A percentile compares a stretch with the other conserved stretches of the same genome.
Conservation (phyloP, 768 basidiomycete genomes). For the Clathrus columnatus region DNA sequence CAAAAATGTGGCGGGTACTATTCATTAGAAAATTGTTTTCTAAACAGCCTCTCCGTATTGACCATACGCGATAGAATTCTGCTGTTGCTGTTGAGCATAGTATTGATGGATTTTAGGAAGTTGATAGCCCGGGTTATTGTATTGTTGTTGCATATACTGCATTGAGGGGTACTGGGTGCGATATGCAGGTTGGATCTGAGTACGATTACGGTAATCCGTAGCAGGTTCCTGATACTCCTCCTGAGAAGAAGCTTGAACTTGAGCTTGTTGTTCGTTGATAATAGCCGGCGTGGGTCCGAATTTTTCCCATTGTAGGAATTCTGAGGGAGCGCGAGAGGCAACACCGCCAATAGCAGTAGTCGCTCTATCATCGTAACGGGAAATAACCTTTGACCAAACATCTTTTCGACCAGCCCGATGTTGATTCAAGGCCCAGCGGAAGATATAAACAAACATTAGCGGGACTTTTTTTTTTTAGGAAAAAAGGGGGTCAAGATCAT, state of each 20-base stretch:
- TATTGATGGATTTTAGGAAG: not conserved
- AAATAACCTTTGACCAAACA: slow-evolving; percentile 42
- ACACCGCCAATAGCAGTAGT: not conserved
- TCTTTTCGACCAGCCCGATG: slow-evolving; percentile 39
- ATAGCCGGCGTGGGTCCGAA: not conserved
- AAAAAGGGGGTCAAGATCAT: not conserved
- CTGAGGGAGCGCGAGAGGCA: not conserved
- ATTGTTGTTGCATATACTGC: not conserved
- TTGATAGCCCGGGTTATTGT: not conserved
- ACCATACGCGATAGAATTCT: not conserved
- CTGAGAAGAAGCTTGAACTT: not conserved
- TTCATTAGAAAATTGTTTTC: not conserved
- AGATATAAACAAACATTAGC: slow-evolving; percentile 30
- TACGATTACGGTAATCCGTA: not conserved
- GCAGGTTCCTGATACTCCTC: not conserved
- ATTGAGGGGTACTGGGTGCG: not conserved
- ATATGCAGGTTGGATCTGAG: not conserved
- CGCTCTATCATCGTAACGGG: slow-evolving; percentile 25
- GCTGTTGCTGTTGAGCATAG: not conserved
- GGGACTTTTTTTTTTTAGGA: slow-evolving; percentile 28
- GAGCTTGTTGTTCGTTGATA: not conserved
- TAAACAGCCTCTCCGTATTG: not conserved
- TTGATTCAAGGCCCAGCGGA: slow-evolving; percentile 38
- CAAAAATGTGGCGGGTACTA: not conserved
- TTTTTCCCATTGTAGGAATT: slow-evolving; percentile 9